Evolutionary conservation across 1,139 yeast genomes (phyloP).

Genomic region (Blastobotrys proliferans): DNA sequence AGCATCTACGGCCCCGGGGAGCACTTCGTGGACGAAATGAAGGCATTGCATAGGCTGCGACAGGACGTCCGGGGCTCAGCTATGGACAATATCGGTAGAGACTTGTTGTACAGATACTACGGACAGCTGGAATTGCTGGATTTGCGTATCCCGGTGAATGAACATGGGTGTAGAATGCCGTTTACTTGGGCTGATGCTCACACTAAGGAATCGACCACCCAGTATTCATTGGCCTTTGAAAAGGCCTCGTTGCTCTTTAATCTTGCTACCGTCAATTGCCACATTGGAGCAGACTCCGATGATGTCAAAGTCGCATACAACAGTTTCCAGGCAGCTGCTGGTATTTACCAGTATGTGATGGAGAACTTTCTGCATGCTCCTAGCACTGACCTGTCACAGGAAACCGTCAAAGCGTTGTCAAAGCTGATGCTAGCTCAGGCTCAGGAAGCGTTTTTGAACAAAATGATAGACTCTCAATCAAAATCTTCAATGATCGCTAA

Average conservation of each 20-base stretch:
- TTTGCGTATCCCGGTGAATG: conserved; percentile 63
- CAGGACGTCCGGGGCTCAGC: conserved; percentile 54
- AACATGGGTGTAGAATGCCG: conserved; percentile 52
- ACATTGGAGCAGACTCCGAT: conserved; percentile 44
- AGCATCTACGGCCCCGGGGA: conserved; percentile 61
- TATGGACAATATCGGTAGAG: conserved; percentile 39
- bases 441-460: conserved; percentile 75
- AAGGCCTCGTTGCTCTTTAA: conserved; percentile 83
- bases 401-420: conserved; percentile 61
- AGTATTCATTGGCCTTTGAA: conserved; percentile 75
- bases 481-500: conserved; percentile 65
- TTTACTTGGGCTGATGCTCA: conserved; percentile 84
- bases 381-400: conserved; percentile 67
- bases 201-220: conserved; percentile 50
- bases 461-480: conserved; percentile 45
- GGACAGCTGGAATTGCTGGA: conserved; percentile 80
- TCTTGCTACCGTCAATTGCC: conserved; percentile 54
- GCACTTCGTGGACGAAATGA: conserved; percentile 56
- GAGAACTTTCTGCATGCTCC: conserved; percentile 92
- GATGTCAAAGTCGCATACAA: conserved; percentile 60
- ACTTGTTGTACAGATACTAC: conserved; percentile 65
- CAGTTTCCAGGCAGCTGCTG: conserved; percentile 72
- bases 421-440: conserved; percentile 79
- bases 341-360: conserved; percentile 65
- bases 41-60: conserved; percentile 55